Evolutionary conservation across 306 rosid species (phyloP).

Genomic region (Myrica gale): DNA sequence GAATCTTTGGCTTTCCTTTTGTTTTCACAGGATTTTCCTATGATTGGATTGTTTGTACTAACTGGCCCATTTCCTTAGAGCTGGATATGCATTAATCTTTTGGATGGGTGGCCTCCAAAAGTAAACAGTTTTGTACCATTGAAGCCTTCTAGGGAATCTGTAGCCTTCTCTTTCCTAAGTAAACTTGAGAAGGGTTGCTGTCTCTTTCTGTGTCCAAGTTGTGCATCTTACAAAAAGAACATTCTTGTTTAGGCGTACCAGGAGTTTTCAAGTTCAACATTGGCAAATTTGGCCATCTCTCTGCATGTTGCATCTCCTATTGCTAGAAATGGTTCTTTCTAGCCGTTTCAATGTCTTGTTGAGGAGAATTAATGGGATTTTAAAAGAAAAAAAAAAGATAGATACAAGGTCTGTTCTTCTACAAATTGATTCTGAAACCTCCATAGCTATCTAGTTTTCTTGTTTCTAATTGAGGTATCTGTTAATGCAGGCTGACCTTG

Average conservation of each 20-base stretch:
- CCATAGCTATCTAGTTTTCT: conserved; percentile 18
- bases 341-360: background rate
- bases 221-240: background rate
- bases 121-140: background rate
- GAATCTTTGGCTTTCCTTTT: background rate
- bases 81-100: background rate
- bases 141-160: background rate
- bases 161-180: background rate
- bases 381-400: background rate
- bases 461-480: conserved; percentile 28
- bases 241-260: background rate
- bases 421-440: background rate
- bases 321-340: background rate
- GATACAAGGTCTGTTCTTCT: background rate
- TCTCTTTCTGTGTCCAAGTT: background rate
- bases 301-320: background rate
- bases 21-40: background rate
- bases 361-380: background rate
- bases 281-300: background rate
- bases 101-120: background rate
- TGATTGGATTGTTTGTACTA: background rate
- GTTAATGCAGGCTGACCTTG: conserved; percentile 52
- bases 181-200: background rate
- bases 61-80: background rate
- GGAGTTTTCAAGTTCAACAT: background rate